These are phyloP conservation scores for Linum usitatissimum DNA, from an alignment of 345 rosid genomes.

Conservation along the genomic window DNA sequence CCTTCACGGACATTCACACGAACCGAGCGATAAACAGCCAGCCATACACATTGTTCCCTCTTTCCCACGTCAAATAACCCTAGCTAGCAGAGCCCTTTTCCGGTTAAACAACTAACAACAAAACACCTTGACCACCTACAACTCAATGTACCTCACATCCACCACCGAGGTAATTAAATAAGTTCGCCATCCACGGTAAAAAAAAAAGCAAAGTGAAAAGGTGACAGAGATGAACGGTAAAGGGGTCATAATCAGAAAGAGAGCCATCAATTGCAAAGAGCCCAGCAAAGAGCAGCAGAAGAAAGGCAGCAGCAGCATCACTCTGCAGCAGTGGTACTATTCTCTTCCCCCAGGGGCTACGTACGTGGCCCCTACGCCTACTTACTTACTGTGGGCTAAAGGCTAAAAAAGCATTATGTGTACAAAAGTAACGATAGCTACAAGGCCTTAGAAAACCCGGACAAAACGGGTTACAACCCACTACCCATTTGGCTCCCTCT, in stretches of 20 bases:
- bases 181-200: conserved; percentile 1
- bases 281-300: conserved; percentile 14
- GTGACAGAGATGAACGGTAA: background rate
- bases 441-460: conserved; percentile 26
- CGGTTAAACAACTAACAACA: no score
- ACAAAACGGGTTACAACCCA: conserved; percentile 44
- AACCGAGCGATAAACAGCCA: no score
- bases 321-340: background rate
- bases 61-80: no score
- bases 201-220: background rate
- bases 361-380: no score
- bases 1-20: no score
- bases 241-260: conserved; percentile 24
- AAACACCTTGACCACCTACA: no score
- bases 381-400: background rate
- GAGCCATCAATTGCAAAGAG: conserved; percentile 33
- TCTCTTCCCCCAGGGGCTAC: background rate
- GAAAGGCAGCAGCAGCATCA: background rate
- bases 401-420: background rate
- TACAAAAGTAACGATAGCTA: background rate
- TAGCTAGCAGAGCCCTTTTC: no score
- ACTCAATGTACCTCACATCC: no score
- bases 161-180: no score
- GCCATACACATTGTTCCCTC: no score
- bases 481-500: conserved; percentile 14